A percentile compares a stretch with the other conserved stretches of the same genome.
These are phyloP conservation scores for Colletotrichum lindemuthianum DNA, from an alignment of 2,329 filamentous ascomycete species.

Conservation along the genomic window DNA sequence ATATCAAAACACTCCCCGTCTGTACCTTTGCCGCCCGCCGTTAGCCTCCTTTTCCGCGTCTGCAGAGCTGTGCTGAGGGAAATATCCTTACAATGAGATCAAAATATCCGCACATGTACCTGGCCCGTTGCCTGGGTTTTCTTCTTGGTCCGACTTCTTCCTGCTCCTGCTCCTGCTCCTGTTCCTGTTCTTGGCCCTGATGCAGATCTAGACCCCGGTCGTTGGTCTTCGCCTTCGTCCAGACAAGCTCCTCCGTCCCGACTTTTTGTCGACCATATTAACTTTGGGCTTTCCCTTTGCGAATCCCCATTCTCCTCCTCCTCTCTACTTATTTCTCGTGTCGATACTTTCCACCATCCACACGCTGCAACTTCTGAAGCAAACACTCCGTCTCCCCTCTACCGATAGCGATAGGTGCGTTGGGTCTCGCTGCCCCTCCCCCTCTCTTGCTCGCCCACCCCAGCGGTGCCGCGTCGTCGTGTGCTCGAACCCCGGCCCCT, in stretches of 20 bases:
- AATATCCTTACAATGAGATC: no score
- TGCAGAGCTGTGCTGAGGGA: conserved; percentile 14
- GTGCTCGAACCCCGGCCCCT: conserved; percentile 25
- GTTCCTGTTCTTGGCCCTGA: no score
- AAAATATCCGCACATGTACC: no score
- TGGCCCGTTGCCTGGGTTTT: no score
- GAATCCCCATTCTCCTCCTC: neutral
- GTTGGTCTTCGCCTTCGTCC: no score
- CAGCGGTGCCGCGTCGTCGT: conserved; percentile 2
- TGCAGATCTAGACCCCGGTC: no score
- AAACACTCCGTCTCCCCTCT: conserved; percentile 10
- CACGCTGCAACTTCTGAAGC: neutral
- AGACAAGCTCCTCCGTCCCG: neutral
- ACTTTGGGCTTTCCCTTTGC: neutral
- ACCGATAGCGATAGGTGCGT: conserved; percentile 21
- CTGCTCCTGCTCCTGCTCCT: no score
- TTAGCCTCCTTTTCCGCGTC: conserved; percentile 15
- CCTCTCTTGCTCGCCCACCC: conserved; percentile 12
- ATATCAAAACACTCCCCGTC: conserved; percentile 35
- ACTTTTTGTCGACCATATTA: neutral
- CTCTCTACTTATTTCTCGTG: neutral
- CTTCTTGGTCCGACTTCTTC: no score
- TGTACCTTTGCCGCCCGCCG: conserved; percentile 7
- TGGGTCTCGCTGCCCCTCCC: conserved; percentile 22
- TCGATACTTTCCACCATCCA: conserved; percentile 2